Evolutionary conservation across 108 stramenopile genomes (phyloP).

Genomic region (Aurantiochytrium sp.): DNA sequence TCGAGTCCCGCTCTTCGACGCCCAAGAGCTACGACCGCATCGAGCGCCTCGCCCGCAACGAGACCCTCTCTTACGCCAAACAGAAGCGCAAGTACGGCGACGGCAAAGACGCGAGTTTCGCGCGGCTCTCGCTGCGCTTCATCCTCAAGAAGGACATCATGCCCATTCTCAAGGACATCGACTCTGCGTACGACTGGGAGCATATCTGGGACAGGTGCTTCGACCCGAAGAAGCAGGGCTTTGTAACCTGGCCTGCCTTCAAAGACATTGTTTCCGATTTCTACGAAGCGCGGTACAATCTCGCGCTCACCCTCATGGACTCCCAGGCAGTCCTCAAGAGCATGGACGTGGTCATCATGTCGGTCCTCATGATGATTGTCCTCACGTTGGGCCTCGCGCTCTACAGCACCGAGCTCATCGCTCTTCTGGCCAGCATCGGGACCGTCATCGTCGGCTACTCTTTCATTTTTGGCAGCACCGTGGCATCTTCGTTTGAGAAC

Average conservation of each 20-base stretch:
- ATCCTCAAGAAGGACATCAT: not conserved
- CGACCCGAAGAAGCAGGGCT: not conserved
- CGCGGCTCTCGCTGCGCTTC: not conserved
- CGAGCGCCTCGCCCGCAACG: not conserved
- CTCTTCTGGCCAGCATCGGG: not conserved
- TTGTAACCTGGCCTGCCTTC: not conserved
- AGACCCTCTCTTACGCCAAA: not conserved
- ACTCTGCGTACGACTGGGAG: not conserved
- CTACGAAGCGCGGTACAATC: not conserved
- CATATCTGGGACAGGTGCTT: not conserved
- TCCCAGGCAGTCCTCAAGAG: not conserved
- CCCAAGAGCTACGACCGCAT: not conserved
- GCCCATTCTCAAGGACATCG: not conserved
- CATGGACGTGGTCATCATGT: constrained; percentile 12
- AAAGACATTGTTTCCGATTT: not conserved
- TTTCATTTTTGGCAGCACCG: constrained; percentile 12
- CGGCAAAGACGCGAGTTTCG: not conserved
- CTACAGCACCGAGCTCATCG: not conserved
- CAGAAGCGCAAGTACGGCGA: not conserved
- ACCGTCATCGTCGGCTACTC: not conserved
- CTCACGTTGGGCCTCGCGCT: not conserved
- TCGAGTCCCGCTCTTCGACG: not conserved
- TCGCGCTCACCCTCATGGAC: not conserved
- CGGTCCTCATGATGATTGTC: not conserved
- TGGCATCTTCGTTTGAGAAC: not conserved